A percentile compares a stretch with the other conserved stretches of the same genome.
phyloP scores from a whole-genome alignment of 352 stramenopile genomes.

The Globisporangium orthogonon region DNA sequence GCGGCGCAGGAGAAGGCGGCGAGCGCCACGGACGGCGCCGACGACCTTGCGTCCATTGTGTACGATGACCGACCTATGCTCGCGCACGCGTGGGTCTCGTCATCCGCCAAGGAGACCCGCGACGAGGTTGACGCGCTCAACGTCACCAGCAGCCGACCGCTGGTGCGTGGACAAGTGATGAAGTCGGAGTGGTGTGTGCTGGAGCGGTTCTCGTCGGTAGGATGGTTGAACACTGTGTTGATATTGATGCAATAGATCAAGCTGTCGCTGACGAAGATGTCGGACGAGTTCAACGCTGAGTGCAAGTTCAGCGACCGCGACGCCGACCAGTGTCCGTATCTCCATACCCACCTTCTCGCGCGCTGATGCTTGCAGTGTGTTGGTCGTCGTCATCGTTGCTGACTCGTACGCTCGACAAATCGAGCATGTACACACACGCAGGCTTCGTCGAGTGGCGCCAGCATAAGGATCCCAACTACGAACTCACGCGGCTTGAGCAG shows the following conservation, averaged over 20 bases:
- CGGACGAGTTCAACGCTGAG: conserved; percentile 75
- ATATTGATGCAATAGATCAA: conserved; percentile 31
- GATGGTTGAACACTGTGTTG: background rate
- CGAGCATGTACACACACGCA: conserved; percentile 1
- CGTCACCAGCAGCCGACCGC: conserved; percentile 35
- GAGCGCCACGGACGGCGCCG: conserved; percentile 25
- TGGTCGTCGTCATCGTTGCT: too few relatives aligned
- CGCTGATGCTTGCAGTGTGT: too few relatives aligned
- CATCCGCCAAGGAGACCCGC: conserved; percentile 43
- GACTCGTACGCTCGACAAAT: too few relatives aligned
- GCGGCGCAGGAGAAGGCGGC: conserved; percentile 26
- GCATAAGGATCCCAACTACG: conserved; percentile 81
- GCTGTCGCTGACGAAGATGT: conserved; percentile 76
- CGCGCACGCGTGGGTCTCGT: conserved; percentile 46
- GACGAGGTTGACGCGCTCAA: conserved; percentile 62
- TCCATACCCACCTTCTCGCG: too few relatives aligned
- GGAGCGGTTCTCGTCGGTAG: background rate
- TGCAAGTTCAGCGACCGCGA: conserved; percentile 84
- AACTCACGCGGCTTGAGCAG: conserved; percentile 70
- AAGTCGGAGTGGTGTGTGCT: too few relatives aligned
- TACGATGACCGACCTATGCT: conserved; percentile 74
- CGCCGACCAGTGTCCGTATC: conserved; percentile 53
- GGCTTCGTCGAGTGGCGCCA: conserved; percentile 84
- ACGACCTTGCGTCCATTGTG: conserved; percentile 47
- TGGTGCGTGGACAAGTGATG: conserved; percentile 15